These are phyloP conservation scores for Kregervanrija delftensis DNA, from an alignment of 805 yeast genomes.

Conservation along the genomic window DNA sequence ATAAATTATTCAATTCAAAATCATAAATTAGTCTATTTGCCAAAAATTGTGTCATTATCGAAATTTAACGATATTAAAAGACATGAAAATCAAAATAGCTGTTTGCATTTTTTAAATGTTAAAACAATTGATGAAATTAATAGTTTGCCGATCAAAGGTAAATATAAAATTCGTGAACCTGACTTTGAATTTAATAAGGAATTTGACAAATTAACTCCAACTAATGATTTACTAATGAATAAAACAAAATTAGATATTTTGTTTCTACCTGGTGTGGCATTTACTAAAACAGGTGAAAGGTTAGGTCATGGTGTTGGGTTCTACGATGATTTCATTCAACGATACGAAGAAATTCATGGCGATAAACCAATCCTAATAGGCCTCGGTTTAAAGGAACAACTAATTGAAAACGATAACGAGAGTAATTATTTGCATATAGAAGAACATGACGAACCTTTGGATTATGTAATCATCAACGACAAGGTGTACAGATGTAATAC, in stretches of 20 bases:
- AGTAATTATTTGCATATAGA: slow-evolving; percentile 42
- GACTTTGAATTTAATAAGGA: slow-evolving; percentile 10
- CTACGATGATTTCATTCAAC: slow-evolving; percentile 69
- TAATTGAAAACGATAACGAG: slow-evolving; percentile 30
- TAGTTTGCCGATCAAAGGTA: slow-evolving; percentile 57
- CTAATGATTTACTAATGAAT: slow-evolving; percentile 17
- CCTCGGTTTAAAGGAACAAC: slow-evolving; percentile 57
- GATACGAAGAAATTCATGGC: slow-evolving; percentile 33
- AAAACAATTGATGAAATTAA: slow-evolving; percentile 34
- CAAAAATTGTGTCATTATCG: slow-evolving; percentile 32
- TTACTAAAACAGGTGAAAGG: slow-evolving; percentile 41
- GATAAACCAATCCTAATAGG: slow-evolving; percentile 47
- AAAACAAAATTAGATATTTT: slow-evolving; percentile 50
- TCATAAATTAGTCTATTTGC: slow-evolving; percentile 50
- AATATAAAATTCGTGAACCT: slow-evolving; percentile 66
- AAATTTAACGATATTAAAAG: slow-evolving; percentile 22
- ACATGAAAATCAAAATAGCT: slow-evolving; percentile 30
- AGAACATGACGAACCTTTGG: slow-evolving; percentile 55
- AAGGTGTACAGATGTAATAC: slow-evolving; percentile 9
- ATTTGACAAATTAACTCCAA: slow-evolving; percentile 1
- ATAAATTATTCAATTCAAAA: slow-evolving; percentile 42
- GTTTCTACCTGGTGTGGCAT: slow-evolving; percentile 83
- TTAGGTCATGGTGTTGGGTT: slow-evolving; percentile 93
- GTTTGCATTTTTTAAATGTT: slow-evolving; percentile 53
- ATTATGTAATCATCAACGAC: slow-evolving; percentile 44